Evolutionary conservation across 1,139 yeast species (phyloP).

Genomic region (Scheffersomyces titani): DNA sequence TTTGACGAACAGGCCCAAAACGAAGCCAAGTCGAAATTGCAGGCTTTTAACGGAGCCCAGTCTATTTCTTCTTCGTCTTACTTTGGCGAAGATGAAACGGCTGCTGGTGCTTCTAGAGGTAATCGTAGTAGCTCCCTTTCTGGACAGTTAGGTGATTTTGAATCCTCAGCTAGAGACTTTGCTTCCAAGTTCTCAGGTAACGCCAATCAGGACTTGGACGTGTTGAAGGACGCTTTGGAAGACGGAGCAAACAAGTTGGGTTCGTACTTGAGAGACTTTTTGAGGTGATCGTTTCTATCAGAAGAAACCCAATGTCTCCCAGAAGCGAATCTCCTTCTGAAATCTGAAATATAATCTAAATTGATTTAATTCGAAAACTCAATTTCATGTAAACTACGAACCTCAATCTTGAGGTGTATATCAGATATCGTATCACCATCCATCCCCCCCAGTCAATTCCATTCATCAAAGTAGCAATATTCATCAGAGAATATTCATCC

Average conservation of each 20-base stretch:
- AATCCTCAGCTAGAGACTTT: slow-evolving; percentile 63
- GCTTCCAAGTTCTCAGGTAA: slow-evolving; percentile 70
- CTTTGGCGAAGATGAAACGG: slow-evolving; percentile 77
- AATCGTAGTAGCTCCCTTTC: slow-evolving; percentile 4
- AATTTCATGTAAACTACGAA: neutral
- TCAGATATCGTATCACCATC: too few species aligned
- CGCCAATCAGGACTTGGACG: slow-evolving; percentile 86
- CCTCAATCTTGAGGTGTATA: neutral
- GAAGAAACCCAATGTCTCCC: neutral
- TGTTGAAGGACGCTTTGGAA: slow-evolving; percentile 89
- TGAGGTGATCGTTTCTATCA: slow-evolving; percentile 44
- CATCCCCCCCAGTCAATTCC: neutral
- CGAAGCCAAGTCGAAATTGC: slow-evolving; percentile 80
- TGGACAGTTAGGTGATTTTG: slow-evolving; percentile 43
- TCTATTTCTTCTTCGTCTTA: slow-evolving; percentile 90
- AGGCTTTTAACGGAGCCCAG: slow-evolving; percentile 80
- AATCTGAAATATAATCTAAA: neutral
- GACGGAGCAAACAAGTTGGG: slow-evolving; percentile 91
- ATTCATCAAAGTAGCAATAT: neutral
- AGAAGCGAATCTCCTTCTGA: neutral
- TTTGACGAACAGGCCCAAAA: slow-evolving; percentile 76
- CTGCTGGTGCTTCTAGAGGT: slow-evolving; percentile 16
- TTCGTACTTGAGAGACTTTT: slow-evolving; percentile 79
- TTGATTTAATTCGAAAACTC: too few species aligned
- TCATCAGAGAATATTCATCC: neutral